A percentile compares a stretch with the other conserved stretches of the same genome.
Evolutionary conservation across 2,329 filamentous ascomycete genomes (phyloP).

Genomic region (Aspergillus fijiensis): DNA sequence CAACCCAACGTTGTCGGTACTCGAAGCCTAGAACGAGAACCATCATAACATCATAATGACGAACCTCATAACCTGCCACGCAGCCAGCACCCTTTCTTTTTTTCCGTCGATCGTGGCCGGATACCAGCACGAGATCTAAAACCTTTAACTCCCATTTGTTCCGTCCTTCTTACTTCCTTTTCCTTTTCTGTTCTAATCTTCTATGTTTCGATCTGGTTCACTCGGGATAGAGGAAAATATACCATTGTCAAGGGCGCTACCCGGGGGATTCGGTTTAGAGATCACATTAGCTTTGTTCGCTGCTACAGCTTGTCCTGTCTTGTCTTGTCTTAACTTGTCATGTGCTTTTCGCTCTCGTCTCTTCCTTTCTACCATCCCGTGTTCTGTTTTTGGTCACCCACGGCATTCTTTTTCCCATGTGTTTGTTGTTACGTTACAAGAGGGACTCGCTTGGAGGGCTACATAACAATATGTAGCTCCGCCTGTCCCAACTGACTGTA

Average conservation of each 20-base stretch:
- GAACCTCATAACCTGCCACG: background rate
- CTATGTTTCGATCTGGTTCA: background rate
- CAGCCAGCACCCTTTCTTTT: background rate
- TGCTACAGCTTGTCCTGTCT: background rate
- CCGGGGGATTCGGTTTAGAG: background rate
- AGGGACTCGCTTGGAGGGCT: no score
- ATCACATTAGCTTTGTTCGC: no score
- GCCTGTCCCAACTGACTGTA: no score
- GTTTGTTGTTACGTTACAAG: no score
- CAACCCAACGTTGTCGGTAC: slow-evolving; percentile 3
- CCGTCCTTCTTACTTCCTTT: background rate
- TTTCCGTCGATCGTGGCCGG: background rate
- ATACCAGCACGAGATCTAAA: background rate
- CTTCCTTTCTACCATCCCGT: no score
- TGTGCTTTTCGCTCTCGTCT: no score
- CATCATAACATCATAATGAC: background rate
- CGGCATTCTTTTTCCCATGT: no score
- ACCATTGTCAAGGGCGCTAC: background rate
- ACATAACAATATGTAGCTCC: no score
- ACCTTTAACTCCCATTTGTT: background rate
- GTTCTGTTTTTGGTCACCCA: no score
- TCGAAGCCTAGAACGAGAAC: background rate
- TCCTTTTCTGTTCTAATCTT: background rate
- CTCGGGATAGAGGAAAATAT: background rate
- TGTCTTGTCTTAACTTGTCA: background rate